These are phyloP conservation scores for Microsporum canis DNA, from an alignment of 2,329 filamentous ascomycete species.

Conservation along the genomic window DNA sequence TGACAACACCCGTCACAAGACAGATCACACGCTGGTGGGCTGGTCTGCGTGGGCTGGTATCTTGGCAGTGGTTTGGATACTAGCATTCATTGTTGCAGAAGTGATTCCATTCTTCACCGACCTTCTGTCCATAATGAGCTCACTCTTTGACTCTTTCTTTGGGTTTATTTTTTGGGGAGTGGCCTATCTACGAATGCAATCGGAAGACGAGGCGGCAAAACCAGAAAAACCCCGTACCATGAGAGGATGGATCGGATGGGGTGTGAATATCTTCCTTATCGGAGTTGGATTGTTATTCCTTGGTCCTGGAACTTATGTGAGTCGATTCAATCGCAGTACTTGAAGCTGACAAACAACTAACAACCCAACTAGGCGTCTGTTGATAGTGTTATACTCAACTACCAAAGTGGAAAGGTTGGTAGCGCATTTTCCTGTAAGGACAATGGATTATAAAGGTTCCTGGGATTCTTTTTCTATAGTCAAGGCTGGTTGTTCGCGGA, in stretches of 20 bases:
- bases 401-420: slow-evolving; percentile 51
- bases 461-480: neutral
- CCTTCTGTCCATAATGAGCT: slow-evolving; percentile 45
- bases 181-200: slow-evolving; percentile 37
- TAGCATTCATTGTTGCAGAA: slow-evolving; percentile 85
- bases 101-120: slow-evolving; percentile 90
- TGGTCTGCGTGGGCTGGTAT: slow-evolving; percentile 72
- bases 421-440: slow-evolving; percentile 62
- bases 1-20: slow-evolving; percentile 65
- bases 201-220: slow-evolving; percentile 29
- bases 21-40: slow-evolving; percentile 65
- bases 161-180: slow-evolving; percentile 77
- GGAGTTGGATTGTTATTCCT: slow-evolving; percentile 69
- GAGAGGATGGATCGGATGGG: slow-evolving; percentile 32
- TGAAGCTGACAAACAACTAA: neutral
- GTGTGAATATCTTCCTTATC: slow-evolving; percentile 63
- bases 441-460: slow-evolving; percentile 25
- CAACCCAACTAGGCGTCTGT: slow-evolving; percentile 28
- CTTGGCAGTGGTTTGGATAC: slow-evolving; percentile 59
- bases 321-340: slow-evolving; percentile 14
- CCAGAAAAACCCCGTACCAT: slow-evolving; percentile 34
- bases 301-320: slow-evolving; percentile 64
- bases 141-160: slow-evolving; percentile 67
- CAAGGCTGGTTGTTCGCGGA: neutral
- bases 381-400: slow-evolving; percentile 51